Percentiles rank a stretch among this genome's conserved stretches.
phyloP scores from a whole-genome alignment of 176 grass and related monocot species.

The Olyra latifolia region DNA sequence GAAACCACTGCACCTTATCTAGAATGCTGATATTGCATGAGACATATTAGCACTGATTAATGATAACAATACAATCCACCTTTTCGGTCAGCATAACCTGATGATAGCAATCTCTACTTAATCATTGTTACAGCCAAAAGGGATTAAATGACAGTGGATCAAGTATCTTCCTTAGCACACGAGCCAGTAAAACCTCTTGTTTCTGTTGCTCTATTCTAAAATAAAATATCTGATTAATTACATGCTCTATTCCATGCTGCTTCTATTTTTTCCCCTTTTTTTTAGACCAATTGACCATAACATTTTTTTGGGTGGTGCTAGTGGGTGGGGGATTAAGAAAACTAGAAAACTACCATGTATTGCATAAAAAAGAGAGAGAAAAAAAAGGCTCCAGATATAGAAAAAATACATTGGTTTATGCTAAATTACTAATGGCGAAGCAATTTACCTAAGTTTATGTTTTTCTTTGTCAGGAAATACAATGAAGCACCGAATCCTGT shows the following conservation, averaged over 20 bases:
- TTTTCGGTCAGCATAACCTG: neutral
- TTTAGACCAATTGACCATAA: neutral
- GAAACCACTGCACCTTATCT: constrained; percentile 20
- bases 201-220: neutral
- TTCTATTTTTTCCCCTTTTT: neutral
- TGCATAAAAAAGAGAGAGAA: neutral
- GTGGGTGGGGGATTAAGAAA: neutral
- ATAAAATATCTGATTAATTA: neutral
- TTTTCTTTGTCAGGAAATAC: constrained; percentile 96
- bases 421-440: neutral
- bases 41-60: neutral
- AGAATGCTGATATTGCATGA: constrained; percentile 16
- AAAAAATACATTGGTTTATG: neutral
- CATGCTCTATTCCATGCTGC: neutral
- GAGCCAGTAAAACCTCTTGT: neutral
- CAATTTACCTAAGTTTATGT: constrained; percentile 73
- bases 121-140: neutral
- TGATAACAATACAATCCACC: neutral
- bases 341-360: neutral
- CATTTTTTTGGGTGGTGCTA: no score
- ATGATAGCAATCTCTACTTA: constrained; percentile 6
- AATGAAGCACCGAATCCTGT: constrained; percentile 83
- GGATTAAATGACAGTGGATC: constrained; percentile 2
- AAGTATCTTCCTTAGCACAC: neutral
- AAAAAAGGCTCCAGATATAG: neutral